Evolutionary conservation across 257 asterid genomes (phyloP).

Genomic region (Cinchona pubescens): DNA sequence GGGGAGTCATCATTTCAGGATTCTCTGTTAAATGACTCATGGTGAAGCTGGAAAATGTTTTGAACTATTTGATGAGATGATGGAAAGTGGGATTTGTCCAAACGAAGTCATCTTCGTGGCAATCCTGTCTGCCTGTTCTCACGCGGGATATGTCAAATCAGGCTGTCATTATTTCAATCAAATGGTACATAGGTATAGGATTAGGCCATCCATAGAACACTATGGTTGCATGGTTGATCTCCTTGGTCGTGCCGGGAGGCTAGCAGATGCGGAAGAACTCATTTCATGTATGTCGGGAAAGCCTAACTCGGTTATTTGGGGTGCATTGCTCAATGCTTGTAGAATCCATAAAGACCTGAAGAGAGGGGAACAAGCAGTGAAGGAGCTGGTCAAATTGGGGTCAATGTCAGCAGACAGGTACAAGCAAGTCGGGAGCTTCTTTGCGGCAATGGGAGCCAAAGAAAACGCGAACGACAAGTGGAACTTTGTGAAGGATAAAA

Average conservation of each 20-base stretch:
- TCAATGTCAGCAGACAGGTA: constrained; percentile 22
- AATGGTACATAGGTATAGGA: constrained; percentile 22
- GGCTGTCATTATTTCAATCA: constrained; percentile 25
- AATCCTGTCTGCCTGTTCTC: constrained; percentile 31
- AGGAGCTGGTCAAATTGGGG: constrained; percentile 17
- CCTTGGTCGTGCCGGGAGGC: too few relatives aligned
- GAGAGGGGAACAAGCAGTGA: constrained; percentile 17
- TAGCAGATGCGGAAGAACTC: constrained; percentile 31
- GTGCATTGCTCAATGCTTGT: constrained; percentile 31
- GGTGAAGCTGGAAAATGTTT: constrained; percentile 27
- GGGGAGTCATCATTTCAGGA: constrained; percentile 33
- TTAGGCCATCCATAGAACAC: constrained; percentile 33
- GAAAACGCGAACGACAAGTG: constrained; percentile 15
- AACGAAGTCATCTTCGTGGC: constrained; percentile 26
- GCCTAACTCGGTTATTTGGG: constrained; percentile 30
- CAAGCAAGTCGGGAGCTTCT: constrained; percentile 23
- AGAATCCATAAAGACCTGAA: constrained; percentile 22
- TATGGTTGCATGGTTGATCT: constrained; percentile 39
- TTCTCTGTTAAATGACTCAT: constrained; percentile 21
- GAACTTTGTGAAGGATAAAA: background rate
- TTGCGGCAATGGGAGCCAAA: constrained; percentile 9
- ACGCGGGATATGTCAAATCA: constrained; percentile 21
- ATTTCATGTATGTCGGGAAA: constrained; percentile 20
- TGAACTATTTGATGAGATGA: constrained; percentile 28
- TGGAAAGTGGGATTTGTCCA: constrained; percentile 11